Evolutionary conservation across 1,284 basidiomycete genomes (phyloP).

Genomic region (Cutaneotrichosporon arboriforme): DNA sequence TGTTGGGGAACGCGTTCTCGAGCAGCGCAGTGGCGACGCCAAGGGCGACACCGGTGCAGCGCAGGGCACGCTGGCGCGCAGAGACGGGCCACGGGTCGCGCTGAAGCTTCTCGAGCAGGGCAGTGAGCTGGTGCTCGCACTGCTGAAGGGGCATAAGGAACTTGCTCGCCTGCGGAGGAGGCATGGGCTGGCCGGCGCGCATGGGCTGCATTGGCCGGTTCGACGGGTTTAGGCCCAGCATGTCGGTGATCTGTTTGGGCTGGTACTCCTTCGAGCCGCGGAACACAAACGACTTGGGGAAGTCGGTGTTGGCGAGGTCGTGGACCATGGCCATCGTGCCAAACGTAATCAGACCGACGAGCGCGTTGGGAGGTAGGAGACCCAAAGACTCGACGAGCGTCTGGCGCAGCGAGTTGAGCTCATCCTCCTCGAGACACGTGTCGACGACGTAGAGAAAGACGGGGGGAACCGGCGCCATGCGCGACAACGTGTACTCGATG

Average conservation of each 20-base stretch:
- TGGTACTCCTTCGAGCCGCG: conserved; percentile 97
- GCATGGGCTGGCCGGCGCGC: conserved; percentile 78
- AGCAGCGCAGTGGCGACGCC: conserved; percentile 92
- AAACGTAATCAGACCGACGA: conserved; percentile 92
- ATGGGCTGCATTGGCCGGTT: conserved; percentile 43
- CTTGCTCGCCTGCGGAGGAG: conserved; percentile 71
- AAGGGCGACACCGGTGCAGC: conserved; percentile 92
- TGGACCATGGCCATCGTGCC: conserved; percentile 99
- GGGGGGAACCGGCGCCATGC: conserved; percentile 86
- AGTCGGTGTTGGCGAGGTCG: conserved; percentile 93
- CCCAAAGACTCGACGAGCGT: conserved; percentile 88
- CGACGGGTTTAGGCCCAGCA: conserved; percentile 77
- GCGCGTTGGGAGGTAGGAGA: conserved; percentile 84
- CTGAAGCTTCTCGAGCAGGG: conserved; percentile 80
- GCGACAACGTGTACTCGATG: conserved; percentile 94
- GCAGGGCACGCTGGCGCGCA: conserved; percentile 87
- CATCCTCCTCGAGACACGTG: conserved; percentile 93
- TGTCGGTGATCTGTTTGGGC: conserved; percentile 96
- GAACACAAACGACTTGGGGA: conserved; percentile 98
- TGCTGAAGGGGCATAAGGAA: conserved; percentile 92
- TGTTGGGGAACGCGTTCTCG: conserved; percentile 71
- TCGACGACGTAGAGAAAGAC: conserved; percentile 97
- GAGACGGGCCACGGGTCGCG: conserved; percentile 98
- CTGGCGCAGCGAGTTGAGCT: conserved; percentile 90
- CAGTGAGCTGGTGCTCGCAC: conserved; percentile 94